phyloP scores from a whole-genome alignment of 192 early-diverging fungal genomes.

The Coemansia erecta region DNA sequence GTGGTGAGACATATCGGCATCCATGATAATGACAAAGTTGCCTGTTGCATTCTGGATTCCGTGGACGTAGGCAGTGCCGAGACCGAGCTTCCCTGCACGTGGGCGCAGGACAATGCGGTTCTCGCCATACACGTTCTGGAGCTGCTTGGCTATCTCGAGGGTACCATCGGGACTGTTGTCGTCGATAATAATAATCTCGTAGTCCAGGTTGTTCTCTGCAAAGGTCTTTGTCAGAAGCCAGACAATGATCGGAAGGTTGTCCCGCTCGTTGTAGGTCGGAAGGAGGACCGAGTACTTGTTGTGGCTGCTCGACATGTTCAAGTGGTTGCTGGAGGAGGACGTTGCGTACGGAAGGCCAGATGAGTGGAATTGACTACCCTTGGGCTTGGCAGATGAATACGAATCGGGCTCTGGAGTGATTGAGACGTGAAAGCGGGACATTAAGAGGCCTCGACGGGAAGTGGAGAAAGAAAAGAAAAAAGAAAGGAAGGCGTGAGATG shows the following conservation, averaged over 20 bases:
- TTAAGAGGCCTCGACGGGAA: slow-evolving; percentile 9
- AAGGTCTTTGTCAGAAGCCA: slow-evolving; percentile 92
- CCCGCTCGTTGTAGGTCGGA: slow-evolving; percentile 98
- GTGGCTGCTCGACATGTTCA: slow-evolving; percentile 39
- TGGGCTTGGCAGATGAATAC: slow-evolving; percentile 20
- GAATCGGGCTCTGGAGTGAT: slow-evolving; percentile 52
- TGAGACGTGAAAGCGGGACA: slow-evolving; percentile 53
- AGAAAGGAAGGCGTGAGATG: neutral
- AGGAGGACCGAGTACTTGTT: slow-evolving; percentile 86
- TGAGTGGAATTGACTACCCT: slow-evolving; percentile 18
- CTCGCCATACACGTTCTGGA: slow-evolving; percentile 82
- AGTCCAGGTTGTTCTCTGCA: slow-evolving; percentile 78
- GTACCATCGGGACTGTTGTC: slow-evolving; percentile 96
- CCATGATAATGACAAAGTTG: slow-evolving; percentile 96
- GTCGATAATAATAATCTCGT: slow-evolving; percentile 96
- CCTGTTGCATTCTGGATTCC: slow-evolving; percentile 93
- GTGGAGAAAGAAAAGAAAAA: neutral
- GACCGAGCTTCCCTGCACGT: slow-evolving; percentile 91
- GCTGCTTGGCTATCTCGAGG: slow-evolving; percentile 86
- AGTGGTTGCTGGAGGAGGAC: slow-evolving; percentile 10
- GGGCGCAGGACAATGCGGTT: slow-evolving; percentile 88
- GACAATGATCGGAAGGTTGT: slow-evolving; percentile 93
- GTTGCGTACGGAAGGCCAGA: slow-evolving; percentile 25
- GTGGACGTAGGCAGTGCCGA: slow-evolving; percentile 95
- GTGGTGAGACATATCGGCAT: slow-evolving; percentile 99